Evolutionary conservation across 2,329 filamentous ascomycete genomes (phyloP), one percentile per base, ranked within the genome.

Genomic region (Fusarium xyrophilum): DNA sequence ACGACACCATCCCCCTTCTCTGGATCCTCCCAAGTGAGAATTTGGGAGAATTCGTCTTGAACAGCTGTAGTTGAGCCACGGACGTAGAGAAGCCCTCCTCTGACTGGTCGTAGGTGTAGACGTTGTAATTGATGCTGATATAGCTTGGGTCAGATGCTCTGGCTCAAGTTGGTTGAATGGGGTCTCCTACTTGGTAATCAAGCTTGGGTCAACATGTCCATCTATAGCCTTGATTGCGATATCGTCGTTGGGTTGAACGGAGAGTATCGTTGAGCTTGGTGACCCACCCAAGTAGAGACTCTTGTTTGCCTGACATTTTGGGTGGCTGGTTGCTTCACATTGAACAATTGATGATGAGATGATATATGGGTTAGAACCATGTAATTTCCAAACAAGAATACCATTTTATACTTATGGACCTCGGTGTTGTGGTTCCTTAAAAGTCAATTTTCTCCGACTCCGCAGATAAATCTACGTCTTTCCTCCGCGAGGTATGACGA

Each of bases 291-390:
- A 9, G 2, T 1, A 47, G 43, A 13, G 27, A 47, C 0, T 9
- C 43, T 30, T 13, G 27, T 17, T 21, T 9, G 1, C 10, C 1
- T 0, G 43, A 17, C n/a, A 47, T 47, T 9, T 17, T 46, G 7
- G 2, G 0, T 17, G 19, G 3, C 14, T 17, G 3, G n/a, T 1
- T 12, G 13, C 2, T 46, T 0, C 5, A 9, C 0, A 12, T 6
- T 21, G 1, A 0, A 17, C 1, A 21, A 17, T 0, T 30, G 27
- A 9, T 17, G 4, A 12, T 7, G 3, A 28, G 9, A 0, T 21
- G 19, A 28, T n/a, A 28, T 8, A 7, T 15, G 17, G 13, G 28
- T 30, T 7, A 7, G 6, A 30, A n/a, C n/a, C n/a, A n/a, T n/a
- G n/a, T n/a, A n/a, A n/a, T n/a, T n/a, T n/a, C n/a, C n/a, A n/a